Evolutionary conservation across 2,329 filamentous ascomycete species (phyloP), one percentile per base, ranked within the genome.

Genomic region (Epichloe gansuensis): DNA sequence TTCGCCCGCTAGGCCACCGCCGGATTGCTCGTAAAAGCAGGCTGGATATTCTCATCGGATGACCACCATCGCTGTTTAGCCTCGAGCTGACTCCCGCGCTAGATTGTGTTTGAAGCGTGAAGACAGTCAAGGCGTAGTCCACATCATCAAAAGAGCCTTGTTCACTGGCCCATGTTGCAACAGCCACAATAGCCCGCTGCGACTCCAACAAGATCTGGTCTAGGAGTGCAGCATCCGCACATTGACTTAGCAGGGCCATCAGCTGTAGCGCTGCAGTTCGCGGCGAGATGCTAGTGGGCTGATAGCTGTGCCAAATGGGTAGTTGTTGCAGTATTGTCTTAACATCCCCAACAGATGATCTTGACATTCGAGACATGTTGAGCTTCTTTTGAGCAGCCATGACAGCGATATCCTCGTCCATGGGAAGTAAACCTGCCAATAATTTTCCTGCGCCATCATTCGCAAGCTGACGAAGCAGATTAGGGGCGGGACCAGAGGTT

Each of bases 311-410:
- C 86, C 86, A 91, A 1, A 86, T 67, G 0, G 74, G 64, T 38
- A 81, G 71, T 25, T 74, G 68, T 47, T 75, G 64, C 3, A 88
- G 61, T 3, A 71, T 66, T 2, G 68, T 65, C 54, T 82, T 80
- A 43, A 88, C 72, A 0, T 74, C 70, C 7, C 67, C 58, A 7
- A 91, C 62, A 0, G 78, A 73, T 15, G 69, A 71, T 59, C 82
- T 82, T 11, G 77, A 79, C 34, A 80, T 74, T 61, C 77, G 84
- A 0, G 88, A 84, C 62, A 91, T 74, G 58, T 89, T 90, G 53
- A 70, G 80, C 57, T 79, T 78, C 35, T 82, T 78, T 39, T 87
- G 82, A 55, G 76, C 79, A 0, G 78, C 76, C n/a, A 88, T 65
- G 17, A 69, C 68, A n/a, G 67, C 67, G 28, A 91, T 78, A 50